phyloP scores from a whole-genome alignment of 2,329 filamentous ascomycete genomes.

The Geosmithia flava region DNA sequence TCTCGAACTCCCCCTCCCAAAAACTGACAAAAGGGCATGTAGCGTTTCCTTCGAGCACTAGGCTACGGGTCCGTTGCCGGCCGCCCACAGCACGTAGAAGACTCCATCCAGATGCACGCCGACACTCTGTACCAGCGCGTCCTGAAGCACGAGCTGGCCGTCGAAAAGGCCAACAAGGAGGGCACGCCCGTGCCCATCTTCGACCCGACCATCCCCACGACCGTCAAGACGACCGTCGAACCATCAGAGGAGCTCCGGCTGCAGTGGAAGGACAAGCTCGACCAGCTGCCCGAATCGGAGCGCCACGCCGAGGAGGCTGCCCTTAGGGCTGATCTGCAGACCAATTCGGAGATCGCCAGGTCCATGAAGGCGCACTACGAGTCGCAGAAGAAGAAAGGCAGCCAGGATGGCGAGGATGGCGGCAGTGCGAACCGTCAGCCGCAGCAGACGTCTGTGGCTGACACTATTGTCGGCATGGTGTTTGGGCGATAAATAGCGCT shows the following conservation, averaged over 20 bases:
- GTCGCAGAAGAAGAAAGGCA: slow-evolving; percentile 37
- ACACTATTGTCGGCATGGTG: neutral
- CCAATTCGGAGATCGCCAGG: slow-evolving; percentile 46
- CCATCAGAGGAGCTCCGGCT: slow-evolving; percentile 34
- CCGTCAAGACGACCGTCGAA: slow-evolving; percentile 17
- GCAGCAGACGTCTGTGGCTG: neutral
- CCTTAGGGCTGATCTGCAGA: slow-evolving; percentile 47
- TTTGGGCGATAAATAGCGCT: neutral
- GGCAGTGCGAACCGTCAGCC: neutral
- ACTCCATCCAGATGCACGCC: slow-evolving; percentile 91
- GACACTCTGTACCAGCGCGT: slow-evolving; percentile 83
- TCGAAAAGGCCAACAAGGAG: slow-evolving; percentile 56
- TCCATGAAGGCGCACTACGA: slow-evolving; percentile 42
- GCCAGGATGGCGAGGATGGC: neutral
- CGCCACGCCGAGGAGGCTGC: slow-evolving; percentile 51
- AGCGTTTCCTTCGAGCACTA: slow-evolving; percentile 81
- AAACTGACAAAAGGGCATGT: neutral
- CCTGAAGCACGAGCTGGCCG: slow-evolving; percentile 64
- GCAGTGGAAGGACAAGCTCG: slow-evolving; percentile 39
- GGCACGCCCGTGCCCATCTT: slow-evolving; percentile 48
- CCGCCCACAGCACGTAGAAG: slow-evolving; percentile 56
- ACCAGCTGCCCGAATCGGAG: slow-evolving; percentile 45
- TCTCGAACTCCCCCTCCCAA: no score
- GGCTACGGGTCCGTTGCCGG: slow-evolving; percentile 67
- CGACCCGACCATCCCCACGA: slow-evolving; percentile 37